Evolutionary conservation across 2,329 filamentous ascomycete species (phyloP).

Genomic region (Trichoderma lentiforme): DNA sequence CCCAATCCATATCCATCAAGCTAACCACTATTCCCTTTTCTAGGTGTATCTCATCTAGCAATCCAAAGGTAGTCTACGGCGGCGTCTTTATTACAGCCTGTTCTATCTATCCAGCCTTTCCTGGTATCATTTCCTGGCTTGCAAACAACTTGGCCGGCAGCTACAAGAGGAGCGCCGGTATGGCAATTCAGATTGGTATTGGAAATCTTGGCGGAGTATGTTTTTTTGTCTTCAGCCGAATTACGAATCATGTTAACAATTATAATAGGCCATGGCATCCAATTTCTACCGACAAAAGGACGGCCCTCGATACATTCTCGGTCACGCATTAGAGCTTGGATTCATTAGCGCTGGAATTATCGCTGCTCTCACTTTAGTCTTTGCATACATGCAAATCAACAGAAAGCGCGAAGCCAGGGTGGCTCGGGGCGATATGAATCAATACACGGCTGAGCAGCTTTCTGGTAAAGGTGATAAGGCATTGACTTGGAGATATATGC

Average conservation of each 20-base stretch:
- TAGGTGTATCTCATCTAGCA: slow-evolving; percentile 56
- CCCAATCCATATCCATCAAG: background rate
- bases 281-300: slow-evolving; percentile 64
- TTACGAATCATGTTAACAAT: background rate
- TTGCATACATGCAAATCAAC: slow-evolving; percentile 25
- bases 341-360: slow-evolving; percentile 47
- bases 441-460: background rate
- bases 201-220: slow-evolving; percentile 55
- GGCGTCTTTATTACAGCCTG: slow-evolving; percentile 74
- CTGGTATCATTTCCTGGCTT: slow-evolving; percentile 76
- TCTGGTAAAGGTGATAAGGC: background rate
- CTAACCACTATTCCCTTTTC: slow-evolving; percentile 22
- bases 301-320: slow-evolving; percentile 47
- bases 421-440: background rate
- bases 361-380: slow-evolving; percentile 41
- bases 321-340: slow-evolving; percentile 48
- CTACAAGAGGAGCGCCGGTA: slow-evolving; percentile 62
- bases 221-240: background rate
- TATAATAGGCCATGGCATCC: slow-evolving; percentile 58
- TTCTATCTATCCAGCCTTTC: slow-evolving; percentile 75
- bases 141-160: slow-evolving; percentile 70
- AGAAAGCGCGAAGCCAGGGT: background rate
- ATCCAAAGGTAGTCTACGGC: slow-evolving; percentile 63
- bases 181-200: slow-evolving; percentile 61
- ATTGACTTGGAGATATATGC: background rate